Evolutionary conservation across 257 asterid genomes (phyloP).

Genomic region (Solanum acaule): DNA sequence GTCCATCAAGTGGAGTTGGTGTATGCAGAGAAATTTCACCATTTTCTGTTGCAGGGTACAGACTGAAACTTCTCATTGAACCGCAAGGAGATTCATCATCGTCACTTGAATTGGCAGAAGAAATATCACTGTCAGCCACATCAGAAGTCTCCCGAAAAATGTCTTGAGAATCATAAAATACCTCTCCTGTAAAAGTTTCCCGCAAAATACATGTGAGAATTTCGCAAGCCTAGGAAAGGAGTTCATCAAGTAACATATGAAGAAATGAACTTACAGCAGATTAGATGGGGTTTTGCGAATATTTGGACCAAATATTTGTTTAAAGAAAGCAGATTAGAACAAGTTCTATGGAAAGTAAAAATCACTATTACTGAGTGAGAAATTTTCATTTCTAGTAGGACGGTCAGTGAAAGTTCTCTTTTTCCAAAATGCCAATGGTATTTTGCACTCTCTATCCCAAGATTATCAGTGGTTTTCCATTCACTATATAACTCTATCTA

Average conservation of each 20-base stretch:
- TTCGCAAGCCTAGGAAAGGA: neutral
- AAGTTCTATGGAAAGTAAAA: neutral
- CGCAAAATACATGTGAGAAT: conserved; percentile 2
- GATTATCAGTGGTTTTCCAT: neutral
- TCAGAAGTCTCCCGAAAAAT: conserved; percentile 21
- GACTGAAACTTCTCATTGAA: conserved; percentile 30
- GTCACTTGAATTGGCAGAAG: conserved; percentile 9
- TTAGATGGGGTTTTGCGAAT: neutral
- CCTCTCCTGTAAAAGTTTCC: conserved; percentile 51
- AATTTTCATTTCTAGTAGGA: neutral
- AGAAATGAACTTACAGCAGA: neutral
- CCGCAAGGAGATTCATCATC: conserved; percentile 43
- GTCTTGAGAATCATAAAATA: conserved; percentile 68
- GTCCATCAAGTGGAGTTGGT: conserved; percentile 51
- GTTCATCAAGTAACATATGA: neutral
- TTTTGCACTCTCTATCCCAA: neutral
- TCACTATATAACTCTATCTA: neutral
- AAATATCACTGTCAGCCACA: conserved; percentile 13
- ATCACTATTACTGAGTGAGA: neutral
- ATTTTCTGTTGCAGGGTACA: conserved; percentile 29
- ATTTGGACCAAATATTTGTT: neutral
- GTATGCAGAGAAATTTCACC: conserved; percentile 26
- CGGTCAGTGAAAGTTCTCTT: neutral
- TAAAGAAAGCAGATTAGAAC: neutral
- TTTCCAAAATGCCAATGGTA: neutral